Conservation (phyloP, 2,329 filamentous ascomycete genomes). For the Neopestalotiopsis clavispora region DNA sequence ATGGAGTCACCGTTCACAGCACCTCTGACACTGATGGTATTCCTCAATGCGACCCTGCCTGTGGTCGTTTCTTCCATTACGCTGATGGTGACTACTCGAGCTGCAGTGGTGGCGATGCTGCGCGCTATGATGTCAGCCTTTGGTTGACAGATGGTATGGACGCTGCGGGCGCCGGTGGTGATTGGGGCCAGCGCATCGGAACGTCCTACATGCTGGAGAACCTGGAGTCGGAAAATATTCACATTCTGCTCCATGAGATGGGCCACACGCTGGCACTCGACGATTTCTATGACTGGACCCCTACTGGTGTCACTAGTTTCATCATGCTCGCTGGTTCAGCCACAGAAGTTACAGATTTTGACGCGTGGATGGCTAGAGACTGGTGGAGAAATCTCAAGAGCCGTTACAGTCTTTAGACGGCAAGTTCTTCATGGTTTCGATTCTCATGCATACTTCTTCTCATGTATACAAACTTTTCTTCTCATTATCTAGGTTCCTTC, state of each 20-base stretch:
- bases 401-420: neutral
- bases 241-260: constrained; percentile 53
- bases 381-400: constrained; percentile 41
- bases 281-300: constrained; percentile 48
- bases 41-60: constrained; percentile 17
- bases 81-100: constrained; percentile 18
- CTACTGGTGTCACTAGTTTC: constrained; percentile 45
- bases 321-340: constrained; percentile 51
- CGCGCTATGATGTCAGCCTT: constrained; percentile 16
- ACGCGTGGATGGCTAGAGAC: constrained; percentile 53
- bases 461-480: neutral
- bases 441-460: constrained; percentile 1
- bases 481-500: neutral
- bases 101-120: constrained; percentile 14
- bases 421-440: neutral
- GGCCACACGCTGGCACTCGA: constrained; percentile 50
- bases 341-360: constrained; percentile 49
- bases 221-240: constrained; percentile 41
- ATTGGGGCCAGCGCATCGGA: constrained; percentile 43
- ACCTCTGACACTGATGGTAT: constrained; percentile 13
- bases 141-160: constrained; percentile 16
- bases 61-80: constrained; percentile 14
- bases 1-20: constrained; percentile 12
- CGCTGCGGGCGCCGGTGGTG: constrained; percentile 13
- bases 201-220: constrained; percentile 47